Percentiles rank a stretch among this genome's conserved stretches.
Evolutionary conservation across 148 eudicot species (phyloP).

Genomic region (Rhododendron ovatum): DNA sequence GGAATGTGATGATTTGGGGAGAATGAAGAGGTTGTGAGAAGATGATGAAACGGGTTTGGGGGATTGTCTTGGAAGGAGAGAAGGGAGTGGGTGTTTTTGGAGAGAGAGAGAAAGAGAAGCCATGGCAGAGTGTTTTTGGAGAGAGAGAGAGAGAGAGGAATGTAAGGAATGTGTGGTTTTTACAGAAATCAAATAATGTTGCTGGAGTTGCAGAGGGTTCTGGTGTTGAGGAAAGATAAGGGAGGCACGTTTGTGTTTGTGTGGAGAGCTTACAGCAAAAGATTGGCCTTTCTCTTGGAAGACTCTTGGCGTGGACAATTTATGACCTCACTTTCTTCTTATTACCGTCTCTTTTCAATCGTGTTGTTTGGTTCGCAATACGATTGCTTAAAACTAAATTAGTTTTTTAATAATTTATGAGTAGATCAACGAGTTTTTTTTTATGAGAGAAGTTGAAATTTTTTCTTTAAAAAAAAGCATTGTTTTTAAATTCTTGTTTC

Average conservation of each 20-base stretch:
- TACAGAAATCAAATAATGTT: not conserved
- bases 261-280: too few relatives aligned
- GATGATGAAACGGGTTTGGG: constrained; percentile 26
- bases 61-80: constrained; percentile 36
- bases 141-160: not conserved
- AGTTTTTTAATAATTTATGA: too few relatives aligned
- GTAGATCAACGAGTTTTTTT: too few relatives aligned
- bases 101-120: constrained; percentile 56
- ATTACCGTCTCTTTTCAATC: too few relatives aligned
- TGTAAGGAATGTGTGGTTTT: not conserved
- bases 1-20: constrained; percentile 52
- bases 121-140: constrained; percentile 19
- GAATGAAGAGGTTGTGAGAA: constrained; percentile 22
- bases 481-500: too few relatives aligned
- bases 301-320: constrained; percentile 17
- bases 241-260: too few relatives aligned
- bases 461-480: too few relatives aligned
- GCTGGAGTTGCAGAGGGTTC: not conserved
- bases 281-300: not conserved
- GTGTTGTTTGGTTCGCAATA: too few relatives aligned
- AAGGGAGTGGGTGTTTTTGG: constrained; percentile 40
- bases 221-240: too few relatives aligned
- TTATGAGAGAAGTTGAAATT: too few relatives aligned
- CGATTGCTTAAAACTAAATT: too few relatives aligned
- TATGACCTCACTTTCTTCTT: not conserved